Conservation (phyloP, 2,329 filamentous ascomycete genomes). For the Harringtonia aguacate region DNA sequence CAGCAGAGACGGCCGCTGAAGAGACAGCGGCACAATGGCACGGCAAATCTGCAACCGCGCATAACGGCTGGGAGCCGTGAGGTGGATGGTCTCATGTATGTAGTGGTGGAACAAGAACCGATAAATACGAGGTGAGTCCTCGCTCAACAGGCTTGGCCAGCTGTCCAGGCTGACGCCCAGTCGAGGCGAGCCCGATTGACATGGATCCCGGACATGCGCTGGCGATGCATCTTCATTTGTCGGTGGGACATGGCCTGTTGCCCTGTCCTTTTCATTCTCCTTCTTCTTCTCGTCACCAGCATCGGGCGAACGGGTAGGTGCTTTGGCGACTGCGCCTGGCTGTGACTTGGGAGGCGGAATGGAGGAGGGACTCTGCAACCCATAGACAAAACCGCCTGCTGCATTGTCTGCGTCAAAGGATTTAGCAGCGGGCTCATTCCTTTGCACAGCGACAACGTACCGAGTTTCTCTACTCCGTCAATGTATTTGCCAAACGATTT, state of each 20-base stretch:
- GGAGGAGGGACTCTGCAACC: background rate
- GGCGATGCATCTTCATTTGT: too few species aligned
- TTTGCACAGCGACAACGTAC: background rate
- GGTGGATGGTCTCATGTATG: conserved; percentile 8
- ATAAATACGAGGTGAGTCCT: background rate
- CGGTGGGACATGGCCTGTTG: too few species aligned
- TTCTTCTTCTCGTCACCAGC: too few species aligned
- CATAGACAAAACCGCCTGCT: background rate
- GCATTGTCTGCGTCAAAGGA: background rate
- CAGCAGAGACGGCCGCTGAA: conserved; percentile 4
- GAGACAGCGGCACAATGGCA: conserved; percentile 6
- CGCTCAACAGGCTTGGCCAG: background rate
- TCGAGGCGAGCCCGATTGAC: background rate
- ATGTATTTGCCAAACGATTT: conserved; percentile 6
- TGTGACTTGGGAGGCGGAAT: background rate
- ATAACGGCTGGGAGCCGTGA: conserved; percentile 9
- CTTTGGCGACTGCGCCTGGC: too few species aligned
- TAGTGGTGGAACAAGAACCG: conserved; percentile 9
- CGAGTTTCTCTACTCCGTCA: conserved; percentile 3
- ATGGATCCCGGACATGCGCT: background rate
- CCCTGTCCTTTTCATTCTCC: too few species aligned
- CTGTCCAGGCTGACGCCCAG: background rate
- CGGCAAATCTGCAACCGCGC: conserved; percentile 7
- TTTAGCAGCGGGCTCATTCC: background rate
- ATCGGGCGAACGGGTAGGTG: too few species aligned